Evolutionary conservation across 2,329 filamentous ascomycete genomes (phyloP).

Genomic region (Penicillium sp.): DNA sequence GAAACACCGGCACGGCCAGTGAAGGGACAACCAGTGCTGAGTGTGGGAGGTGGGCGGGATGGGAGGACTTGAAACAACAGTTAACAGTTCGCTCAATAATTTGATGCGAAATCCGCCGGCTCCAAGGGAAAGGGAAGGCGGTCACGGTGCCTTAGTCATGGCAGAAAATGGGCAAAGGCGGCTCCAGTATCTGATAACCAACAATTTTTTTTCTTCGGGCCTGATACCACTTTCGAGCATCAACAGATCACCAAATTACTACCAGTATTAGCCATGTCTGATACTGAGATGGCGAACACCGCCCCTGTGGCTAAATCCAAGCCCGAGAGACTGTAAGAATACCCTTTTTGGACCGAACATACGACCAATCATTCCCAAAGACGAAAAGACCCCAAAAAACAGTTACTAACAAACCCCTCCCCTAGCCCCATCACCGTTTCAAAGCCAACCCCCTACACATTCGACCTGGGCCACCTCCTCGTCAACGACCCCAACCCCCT

Average conservation of each 20-base stretch:
- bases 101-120: slow-evolving; percentile 23
- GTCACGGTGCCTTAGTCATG: slow-evolving; percentile 20
- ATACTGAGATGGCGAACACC: slow-evolving; percentile 27
- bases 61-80: slow-evolving; percentile 11
- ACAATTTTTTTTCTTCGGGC: slow-evolving; percentile 31
- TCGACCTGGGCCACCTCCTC: slow-evolving; percentile 84
- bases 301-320: slow-evolving; percentile 25
- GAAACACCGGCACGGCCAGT: slow-evolving; percentile 35
- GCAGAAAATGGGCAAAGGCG: slow-evolving; percentile 25
- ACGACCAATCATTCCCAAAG: neutral
- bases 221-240: slow-evolving; percentile 13
- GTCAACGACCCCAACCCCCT: slow-evolving; percentile 84
- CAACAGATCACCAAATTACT: slow-evolving; percentile 6
- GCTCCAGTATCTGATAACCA: slow-evolving; percentile 29
- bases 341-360: neutral
- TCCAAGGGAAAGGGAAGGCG: slow-evolving; percentile 26
- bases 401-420: slow-evolving; percentile 20
- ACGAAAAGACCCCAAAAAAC: neutral
- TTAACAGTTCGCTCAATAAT: slow-evolving; percentile 20
- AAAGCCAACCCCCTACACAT: slow-evolving; percentile 86
- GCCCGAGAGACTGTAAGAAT: slow-evolving; percentile 42
- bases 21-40: slow-evolving; percentile 25
- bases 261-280: slow-evolving; percentile 26
- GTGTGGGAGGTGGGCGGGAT: slow-evolving; percentile 18
- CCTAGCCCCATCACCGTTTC: slow-evolving; percentile 59